Evolutionary conservation across 192 early-diverging fungal genomes (phyloP), one percentile per base, ranked within the genome.

Genomic region (Coemansia brasiliensis): DNA sequence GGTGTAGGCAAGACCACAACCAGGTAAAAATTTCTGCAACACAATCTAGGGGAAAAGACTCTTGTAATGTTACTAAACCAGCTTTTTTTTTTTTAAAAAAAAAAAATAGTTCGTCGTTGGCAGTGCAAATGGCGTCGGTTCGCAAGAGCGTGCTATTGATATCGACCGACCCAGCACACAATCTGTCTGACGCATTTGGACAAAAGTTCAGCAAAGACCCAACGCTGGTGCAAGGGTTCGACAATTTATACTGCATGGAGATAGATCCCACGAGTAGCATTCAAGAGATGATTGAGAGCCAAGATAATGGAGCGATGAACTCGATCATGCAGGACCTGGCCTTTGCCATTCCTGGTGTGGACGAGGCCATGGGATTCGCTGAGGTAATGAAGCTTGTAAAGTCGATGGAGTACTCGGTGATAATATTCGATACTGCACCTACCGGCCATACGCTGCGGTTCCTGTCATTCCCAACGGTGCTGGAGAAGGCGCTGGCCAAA

Each of bases 301-400:
- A 63, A 13, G 89, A 93, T 45, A 85, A 84, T 55, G 84, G 85
- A 35, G 85, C 85, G 26, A 90, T 91, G 85, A 90, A 88, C 55
- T 83, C 86, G 26, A 90, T 93, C 76, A 88, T 99, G 83, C 92
- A 96, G 81, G 97, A 99, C 79, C 86, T 99, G 62, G 95, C 95
- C 8, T 99, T 96, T 77, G 94, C 94, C 26, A 99, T 99, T 76
- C 97, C 97, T 25, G 97, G 97, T 72, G 95, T 99, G 12, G 97
- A 99, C 75, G 97, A 99, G 78, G 97, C 97, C 18, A 99, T 99
- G 95, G 93, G 94, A 41, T 99, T 99, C 82, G 95, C 95, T n/a
- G 97, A 99, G 69, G 97, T 99, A 13, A 99, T 99, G 97, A 99
- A 99, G 88, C 88, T 98, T 59, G 97, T 98, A 39, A 95, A 99